Percentiles rank a stretch among this genome's conserved stretches.
Conservation (phyloP, 2,329 filamentous ascomycete species). For the Hypoxylon sp. region DNA sequence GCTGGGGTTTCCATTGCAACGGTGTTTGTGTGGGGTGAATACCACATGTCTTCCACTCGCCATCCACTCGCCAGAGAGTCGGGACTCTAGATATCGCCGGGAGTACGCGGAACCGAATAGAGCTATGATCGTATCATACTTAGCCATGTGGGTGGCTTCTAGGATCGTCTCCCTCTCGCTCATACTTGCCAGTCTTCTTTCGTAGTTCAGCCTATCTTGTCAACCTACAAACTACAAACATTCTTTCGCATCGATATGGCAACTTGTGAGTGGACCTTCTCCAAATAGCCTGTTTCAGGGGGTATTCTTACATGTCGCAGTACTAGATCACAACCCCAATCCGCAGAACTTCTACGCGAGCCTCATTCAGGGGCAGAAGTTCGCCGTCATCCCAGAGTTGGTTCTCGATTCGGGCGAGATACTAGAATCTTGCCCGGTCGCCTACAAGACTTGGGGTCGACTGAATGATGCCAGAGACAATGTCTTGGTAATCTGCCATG, state of each 20-base stretch:
- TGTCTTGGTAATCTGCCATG: conserved; percentile 62
- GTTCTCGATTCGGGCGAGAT: conserved; percentile 51
- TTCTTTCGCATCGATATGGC: conserved; percentile 36
- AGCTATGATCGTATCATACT: conserved; percentile 29
- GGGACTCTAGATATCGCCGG: conserved; percentile 42
- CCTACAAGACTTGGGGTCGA: conserved; percentile 55
- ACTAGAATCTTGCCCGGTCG: conserved; percentile 50
- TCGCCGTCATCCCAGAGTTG: conserved; percentile 50
- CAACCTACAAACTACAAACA: conserved; percentile 23
- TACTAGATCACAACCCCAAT: conserved; percentile 45
- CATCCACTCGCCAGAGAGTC: conserved; percentile 34
- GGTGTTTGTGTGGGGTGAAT: conserved; percentile 33
- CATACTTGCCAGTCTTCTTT: conserved; percentile 30
- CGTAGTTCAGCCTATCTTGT: conserved; percentile 23
- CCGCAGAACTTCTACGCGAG: conserved; percentile 48
- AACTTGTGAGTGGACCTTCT: conserved; percentile 41
- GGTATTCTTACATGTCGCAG: conserved; percentile 36
- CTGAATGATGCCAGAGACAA: conserved; percentile 56
- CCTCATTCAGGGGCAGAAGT: conserved; percentile 50
- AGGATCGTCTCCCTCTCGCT: conserved; percentile 26
- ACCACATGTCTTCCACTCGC: conserved; percentile 36
- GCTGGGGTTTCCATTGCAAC: conserved; percentile 35
- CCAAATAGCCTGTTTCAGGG: conserved; percentile 5
- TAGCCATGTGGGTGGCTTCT: conserved; percentile 29
- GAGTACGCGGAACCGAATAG: conserved; percentile 24